Conservation (phyloP, 2,329 filamentous ascomycete species). For the Fusarium miscanthi region DNA sequence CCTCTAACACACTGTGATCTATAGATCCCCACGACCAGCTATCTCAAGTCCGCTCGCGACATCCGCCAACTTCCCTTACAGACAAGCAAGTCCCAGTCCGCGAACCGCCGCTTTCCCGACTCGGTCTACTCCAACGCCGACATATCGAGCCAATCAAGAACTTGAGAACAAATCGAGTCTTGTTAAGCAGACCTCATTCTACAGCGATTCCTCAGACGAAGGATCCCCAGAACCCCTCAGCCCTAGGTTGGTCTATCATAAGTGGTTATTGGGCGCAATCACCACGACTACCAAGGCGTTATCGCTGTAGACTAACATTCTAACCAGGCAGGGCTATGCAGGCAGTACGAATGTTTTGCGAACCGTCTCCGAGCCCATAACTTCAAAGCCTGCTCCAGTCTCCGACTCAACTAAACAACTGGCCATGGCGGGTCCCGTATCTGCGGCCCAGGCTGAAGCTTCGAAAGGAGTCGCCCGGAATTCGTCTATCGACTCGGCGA, state of each 20-base stretch:
- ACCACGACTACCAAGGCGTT: not conserved
- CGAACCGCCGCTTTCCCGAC: constrained; percentile 37
- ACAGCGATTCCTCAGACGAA: constrained; percentile 52
- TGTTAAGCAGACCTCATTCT: constrained; percentile 48
- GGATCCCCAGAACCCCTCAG: constrained; percentile 49
- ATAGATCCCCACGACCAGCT: constrained; percentile 61
- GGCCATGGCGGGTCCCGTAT: constrained; percentile 61
- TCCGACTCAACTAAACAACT: constrained; percentile 52
- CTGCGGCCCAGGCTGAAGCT: constrained; percentile 54
- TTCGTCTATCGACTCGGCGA: constrained; percentile 92
- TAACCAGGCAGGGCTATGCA: constrained; percentile 43
- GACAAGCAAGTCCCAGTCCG: constrained; percentile 56
- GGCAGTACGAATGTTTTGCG: constrained; percentile 61
- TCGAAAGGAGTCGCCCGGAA: constrained; percentile 70
- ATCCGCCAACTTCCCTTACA: constrained; percentile 56
- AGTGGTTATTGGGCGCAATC: constrained; percentile 1
- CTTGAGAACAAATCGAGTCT: constrained; percentile 18
- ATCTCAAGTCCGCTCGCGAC: constrained; percentile 63
- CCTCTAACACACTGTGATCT: constrained; percentile 29
- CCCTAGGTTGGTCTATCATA: constrained; percentile 47
- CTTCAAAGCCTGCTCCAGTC: constrained; percentile 57
- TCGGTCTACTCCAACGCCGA: constrained; percentile 45
- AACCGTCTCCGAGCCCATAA: constrained; percentile 58
- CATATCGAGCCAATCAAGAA: constrained; percentile 31
- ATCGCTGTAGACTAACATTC: constrained; percentile 23